Evolutionary conservation across 352 stramenopile genomes (phyloP).

Genomic region (Pythium sukuiense): DNA sequence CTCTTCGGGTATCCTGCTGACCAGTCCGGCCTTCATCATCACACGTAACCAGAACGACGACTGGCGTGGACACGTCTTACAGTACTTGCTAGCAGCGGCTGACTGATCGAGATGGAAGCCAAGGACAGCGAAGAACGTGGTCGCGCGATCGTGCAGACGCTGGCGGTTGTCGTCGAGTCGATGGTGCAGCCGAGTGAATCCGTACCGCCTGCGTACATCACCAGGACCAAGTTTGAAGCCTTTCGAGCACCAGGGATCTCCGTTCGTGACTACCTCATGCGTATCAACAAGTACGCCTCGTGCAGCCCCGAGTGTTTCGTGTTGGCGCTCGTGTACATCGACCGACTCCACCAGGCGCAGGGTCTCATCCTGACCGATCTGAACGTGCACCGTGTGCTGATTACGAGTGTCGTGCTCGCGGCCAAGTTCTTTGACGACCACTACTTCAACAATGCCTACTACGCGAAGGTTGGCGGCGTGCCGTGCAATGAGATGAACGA

Average conservation of each 20-base stretch:
- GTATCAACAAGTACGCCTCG: slow-evolving; percentile 97
- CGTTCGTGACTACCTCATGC: slow-evolving; percentile 79
- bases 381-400: slow-evolving; percentile 98
- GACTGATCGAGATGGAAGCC: slow-evolving; percentile 33
- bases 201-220: slow-evolving; percentile 51
- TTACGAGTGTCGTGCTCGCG: slow-evolving; percentile 96
- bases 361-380: slow-evolving; percentile 96
- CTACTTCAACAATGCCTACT: slow-evolving; percentile 99
- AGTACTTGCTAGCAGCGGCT: not conserved
- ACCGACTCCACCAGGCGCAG: slow-evolving; percentile 96
- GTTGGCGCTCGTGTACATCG: slow-evolving; percentile 98
- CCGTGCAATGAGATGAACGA: slow-evolving; percentile 96
- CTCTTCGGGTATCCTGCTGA: slow-evolving; percentile 6
- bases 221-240: slow-evolving; percentile 84
- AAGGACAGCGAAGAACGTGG: slow-evolving; percentile 74
- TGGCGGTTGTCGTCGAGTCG: slow-evolving; percentile 74
- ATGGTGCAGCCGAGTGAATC: slow-evolving; percentile 74
- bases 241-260: slow-evolving; percentile 82
- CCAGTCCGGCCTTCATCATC: not conserved
- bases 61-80: not conserved
- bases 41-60: slow-evolving; percentile 2
- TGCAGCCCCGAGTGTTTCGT: slow-evolving; percentile 99
- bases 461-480: slow-evolving; percentile 95
- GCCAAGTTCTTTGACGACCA: slow-evolving; percentile 99
- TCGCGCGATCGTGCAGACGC: slow-evolving; percentile 75